phyloP scores from a whole-genome alignment of 345 rosid species.

The Hibiscus syriacus region DNA sequence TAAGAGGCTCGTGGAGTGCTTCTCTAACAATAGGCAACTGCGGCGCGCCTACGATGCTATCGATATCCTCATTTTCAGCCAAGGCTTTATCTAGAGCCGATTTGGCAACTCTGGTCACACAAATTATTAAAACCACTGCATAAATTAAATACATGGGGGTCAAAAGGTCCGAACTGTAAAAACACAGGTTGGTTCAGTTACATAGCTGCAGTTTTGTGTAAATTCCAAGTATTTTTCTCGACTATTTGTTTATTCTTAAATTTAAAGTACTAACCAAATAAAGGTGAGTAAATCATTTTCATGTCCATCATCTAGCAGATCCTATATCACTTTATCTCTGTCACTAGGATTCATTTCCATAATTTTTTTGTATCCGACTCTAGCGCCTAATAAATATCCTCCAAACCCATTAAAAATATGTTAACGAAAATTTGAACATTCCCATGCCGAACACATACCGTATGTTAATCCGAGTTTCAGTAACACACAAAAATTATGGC shows the following conservation, averaged over 20 bases:
- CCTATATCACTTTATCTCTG: background rate
- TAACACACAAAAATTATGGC: no score
- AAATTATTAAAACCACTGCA: slow-evolving; percentile 71
- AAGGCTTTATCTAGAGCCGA: slow-evolving; percentile 80
- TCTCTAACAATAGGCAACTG: slow-evolving; percentile 39
- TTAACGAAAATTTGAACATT: background rate
- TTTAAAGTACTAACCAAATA: background rate
- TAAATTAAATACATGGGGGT: background rate
- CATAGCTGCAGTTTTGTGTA: background rate
- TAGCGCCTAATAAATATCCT: background rate
- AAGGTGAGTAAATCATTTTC: background rate
- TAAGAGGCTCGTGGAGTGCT: slow-evolving; percentile 52
- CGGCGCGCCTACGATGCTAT: slow-evolving; percentile 26
- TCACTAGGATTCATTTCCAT: background rate
- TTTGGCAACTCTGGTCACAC: slow-evolving; percentile 76
- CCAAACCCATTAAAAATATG: background rate
- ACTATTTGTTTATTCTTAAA: background rate
- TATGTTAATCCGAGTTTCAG: no score
- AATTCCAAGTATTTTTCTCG: background rate
- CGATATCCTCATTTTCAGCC: slow-evolving; percentile 73
- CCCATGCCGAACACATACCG: background rate
- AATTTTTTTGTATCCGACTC: background rate
- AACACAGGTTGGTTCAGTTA: background rate
- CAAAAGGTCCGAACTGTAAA: background rate
- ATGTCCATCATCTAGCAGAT: background rate